Base-by-base conservation (phyloP, 495 filamentous ascomycete species). In the Penicillium goetzii region DNA sequence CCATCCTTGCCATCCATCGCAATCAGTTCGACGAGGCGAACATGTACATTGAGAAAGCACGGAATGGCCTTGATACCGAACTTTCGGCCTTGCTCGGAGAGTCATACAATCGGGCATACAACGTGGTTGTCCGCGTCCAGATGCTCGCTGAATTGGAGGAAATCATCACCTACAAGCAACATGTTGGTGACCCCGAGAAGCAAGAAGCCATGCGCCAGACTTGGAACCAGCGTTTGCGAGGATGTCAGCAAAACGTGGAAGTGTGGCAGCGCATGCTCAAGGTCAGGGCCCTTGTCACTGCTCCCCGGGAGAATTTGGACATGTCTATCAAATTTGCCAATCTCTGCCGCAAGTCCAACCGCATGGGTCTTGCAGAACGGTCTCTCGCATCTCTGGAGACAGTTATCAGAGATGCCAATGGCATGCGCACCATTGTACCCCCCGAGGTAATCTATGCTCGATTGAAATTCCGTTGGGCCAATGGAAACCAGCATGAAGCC, bases 241-340 rank as follows among this genome's bases (percentile, higher is more conserved):
- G 95, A 23, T 97, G 95, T 66, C 94, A 98, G 74, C 89, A 94
- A 43, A 98, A 98, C 67, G 94, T 97, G 23, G 95, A 99, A 68
- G 93, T 97, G 9, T 99, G 95, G 95, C 93, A 97, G 72, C 84
- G 96, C 45, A 98, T 96, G 92, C 86, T 99, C 26, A 96, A 97
- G 73, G 91, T 98, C 40, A 86, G 96, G 62, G 91, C 91, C 17
- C 85, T 99, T 50, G 95, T 99, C 53, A 93, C 97, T 55, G 85
- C 84, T 12, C 93, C 95, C 4, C 87, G 85, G 32, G 93, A 99
- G 72, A 97, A 98, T 66, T 90, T 96, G 82, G 90, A 95, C 69
- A 98, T 98, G 92, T 96, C 91, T 84, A 97, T 98, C 79, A 99
- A 99, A 71, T 98, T 97, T 69, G 91, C 96, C 62, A 98, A 97